Percentiles rank a stretch among this genome's conserved stretches.
phyloP scores from a whole-genome alignment of 2,329 filamentous ascomycete genomes.

The Epichloe gansuensis region DNA sequence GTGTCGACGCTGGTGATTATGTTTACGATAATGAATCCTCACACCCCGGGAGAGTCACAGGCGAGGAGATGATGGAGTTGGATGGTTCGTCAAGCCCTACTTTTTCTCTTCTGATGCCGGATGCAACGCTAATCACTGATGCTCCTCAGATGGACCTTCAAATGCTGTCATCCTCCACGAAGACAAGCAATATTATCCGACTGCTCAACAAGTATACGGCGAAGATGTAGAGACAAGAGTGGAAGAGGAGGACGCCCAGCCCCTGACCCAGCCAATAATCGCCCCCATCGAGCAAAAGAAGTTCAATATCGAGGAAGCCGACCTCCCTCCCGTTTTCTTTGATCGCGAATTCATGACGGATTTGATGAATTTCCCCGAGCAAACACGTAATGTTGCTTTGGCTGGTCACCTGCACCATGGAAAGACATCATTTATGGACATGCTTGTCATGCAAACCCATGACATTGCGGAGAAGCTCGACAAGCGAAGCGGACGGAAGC shows the following conservation, averaged over 20 bases:
- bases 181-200: constrained; percentile 98
- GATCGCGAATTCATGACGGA: constrained; percentile 89
- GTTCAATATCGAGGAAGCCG: constrained; percentile 84
- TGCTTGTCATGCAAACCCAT: constrained; percentile 92
- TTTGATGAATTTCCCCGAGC: constrained; percentile 89
- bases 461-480: constrained; percentile 70
- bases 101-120: no score
- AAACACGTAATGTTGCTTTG: constrained; percentile 84
- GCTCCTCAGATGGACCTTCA: constrained; percentile 58
- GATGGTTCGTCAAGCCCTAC: constrained; percentile 45
- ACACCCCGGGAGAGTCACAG: constrained; percentile 48
- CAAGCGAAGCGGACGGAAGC: constrained; percentile 65
- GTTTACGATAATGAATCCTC: constrained; percentile 69
- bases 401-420: constrained; percentile 93
- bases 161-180: constrained; percentile 97
- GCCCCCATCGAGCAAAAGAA: constrained; percentile 90
- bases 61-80: constrained; percentile 87
- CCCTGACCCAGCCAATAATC: constrained; percentile 83
- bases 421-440: constrained; percentile 97
- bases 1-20: constrained; percentile 63
- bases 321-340: constrained; percentile 80
- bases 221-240: constrained; percentile 90
- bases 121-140: neutral
- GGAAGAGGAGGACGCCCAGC: constrained; percentile 93
- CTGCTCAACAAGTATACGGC: constrained; percentile 92